These are phyloP conservation scores for Penicillium nucicola DNA, from an alignment of 495 filamentous ascomycete species.

Conservation along the genomic window DNA sequence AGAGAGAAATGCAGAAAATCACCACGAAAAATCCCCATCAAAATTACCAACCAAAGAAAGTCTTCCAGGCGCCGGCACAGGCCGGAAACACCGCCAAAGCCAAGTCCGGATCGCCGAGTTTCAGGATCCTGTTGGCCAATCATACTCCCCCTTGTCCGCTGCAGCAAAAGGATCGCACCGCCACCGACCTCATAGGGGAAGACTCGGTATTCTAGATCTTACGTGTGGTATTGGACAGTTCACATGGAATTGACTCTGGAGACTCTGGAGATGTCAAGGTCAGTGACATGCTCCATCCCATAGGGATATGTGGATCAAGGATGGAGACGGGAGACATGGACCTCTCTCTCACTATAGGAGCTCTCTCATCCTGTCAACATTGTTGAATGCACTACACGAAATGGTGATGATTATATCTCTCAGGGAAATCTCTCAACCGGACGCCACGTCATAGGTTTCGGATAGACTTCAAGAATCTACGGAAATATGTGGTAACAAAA, in stretches of 20 bases:
- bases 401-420: conserved; percentile 1
- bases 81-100: conserved; percentile 22
- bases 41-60: conserved; percentile 1
- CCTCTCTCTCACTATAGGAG: too few relatives aligned
- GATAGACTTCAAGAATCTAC: conserved; percentile 5
- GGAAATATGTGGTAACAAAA: neutral
- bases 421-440: neutral
- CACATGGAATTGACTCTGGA: neutral
- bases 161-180: conserved; percentile 19
- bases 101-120: conserved; percentile 33
- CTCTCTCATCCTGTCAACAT: too few relatives aligned
- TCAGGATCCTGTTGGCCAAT: conserved; percentile 22
- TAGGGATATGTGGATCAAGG: conserved; percentile 2
- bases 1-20: neutral
- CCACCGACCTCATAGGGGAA: conserved; percentile 28
- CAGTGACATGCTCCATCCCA: conserved; percentile 1
- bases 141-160: neutral
- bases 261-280: neutral
- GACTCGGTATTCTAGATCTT: neutral
- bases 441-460: conserved; percentile 21
- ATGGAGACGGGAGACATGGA: too few relatives aligned
- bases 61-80: conserved; percentile 12
- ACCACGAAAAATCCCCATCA: neutral
- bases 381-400: too few relatives aligned
- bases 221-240: neutral